Evolutionary conservation across 768 basidiomycete genomes (phyloP).

Genomic region (Termitomyces sp.): DNA sequence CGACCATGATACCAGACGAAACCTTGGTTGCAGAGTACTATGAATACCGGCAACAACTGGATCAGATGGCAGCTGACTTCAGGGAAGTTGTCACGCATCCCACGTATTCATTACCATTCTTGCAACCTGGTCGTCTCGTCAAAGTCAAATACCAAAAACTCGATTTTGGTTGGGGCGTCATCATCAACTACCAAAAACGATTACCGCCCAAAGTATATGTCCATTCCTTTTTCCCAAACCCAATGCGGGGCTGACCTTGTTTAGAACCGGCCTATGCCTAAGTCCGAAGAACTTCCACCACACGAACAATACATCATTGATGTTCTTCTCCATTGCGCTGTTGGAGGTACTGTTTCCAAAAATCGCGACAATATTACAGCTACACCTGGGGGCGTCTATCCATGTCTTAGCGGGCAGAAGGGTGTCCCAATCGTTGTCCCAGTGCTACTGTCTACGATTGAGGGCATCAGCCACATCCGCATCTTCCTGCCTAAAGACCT

Average conservation of each 20-base stretch:
- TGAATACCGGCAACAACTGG: constrained; percentile 87
- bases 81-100: constrained; percentile 92
- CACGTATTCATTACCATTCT: constrained; percentile 89
- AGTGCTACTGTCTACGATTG: constrained; percentile 80
- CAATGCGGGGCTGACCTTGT: neutral
- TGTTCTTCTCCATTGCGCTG: constrained; percentile 78
- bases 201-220: constrained; percentile 70
- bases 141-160: constrained; percentile 80
- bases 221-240: neutral
- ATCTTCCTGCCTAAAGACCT: constrained; percentile 89
- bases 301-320: constrained; percentile 94
- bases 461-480: constrained; percentile 82
- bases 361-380: constrained; percentile 48
- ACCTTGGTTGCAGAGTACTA: constrained; percentile 84
- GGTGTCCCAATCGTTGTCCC: constrained; percentile 86
- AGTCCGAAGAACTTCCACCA: constrained; percentile 64
- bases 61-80: constrained; percentile 85
- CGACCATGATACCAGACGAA: constrained; percentile 80
- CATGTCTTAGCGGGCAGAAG: constrained; percentile 66
- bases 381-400: constrained; percentile 67
- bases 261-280: constrained; percentile 63
- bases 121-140: constrained; percentile 89
- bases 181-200: constrained; percentile 90
- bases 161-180: constrained; percentile 96
- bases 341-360: constrained; percentile 55